Evolutionary conservation across 805 yeast genomes (phyloP).

Genomic region (Diddensiella transvaalensis): DNA sequence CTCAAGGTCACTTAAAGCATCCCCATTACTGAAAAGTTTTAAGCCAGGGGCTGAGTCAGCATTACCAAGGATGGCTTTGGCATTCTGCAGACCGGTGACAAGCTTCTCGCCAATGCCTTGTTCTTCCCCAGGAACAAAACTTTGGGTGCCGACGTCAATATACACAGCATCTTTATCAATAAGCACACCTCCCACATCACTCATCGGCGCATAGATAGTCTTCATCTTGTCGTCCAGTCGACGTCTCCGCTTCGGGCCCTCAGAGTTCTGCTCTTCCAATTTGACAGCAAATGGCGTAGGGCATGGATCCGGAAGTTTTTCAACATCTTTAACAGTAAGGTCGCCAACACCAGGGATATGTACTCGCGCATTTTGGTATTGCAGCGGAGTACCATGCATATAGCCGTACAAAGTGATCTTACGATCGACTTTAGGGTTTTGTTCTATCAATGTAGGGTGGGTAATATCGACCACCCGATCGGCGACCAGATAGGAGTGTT

Average conservation of each 20-base stretch:
- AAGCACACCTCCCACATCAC: slow-evolving; percentile 97
- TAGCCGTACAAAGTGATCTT: slow-evolving; percentile 91
- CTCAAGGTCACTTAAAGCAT: slow-evolving; percentile 44
- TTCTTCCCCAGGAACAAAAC: slow-evolving; percentile 60
- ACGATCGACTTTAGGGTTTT: slow-evolving; percentile 80
- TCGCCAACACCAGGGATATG: slow-evolving; percentile 98
- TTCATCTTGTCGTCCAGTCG: slow-evolving; percentile 92
- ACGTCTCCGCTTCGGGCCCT: slow-evolving; percentile 58
- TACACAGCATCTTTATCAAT: slow-evolving; percentile 98
- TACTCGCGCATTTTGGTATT: slow-evolving; percentile 63
- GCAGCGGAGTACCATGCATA: slow-evolving; percentile 87
- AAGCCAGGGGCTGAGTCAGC: slow-evolving; percentile 64
- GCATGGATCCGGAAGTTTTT: slow-evolving; percentile 95
- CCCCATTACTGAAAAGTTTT: slow-evolving; percentile 65
- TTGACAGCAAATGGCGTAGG: slow-evolving; percentile 95
- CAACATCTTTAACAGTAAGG: slow-evolving; percentile 66
- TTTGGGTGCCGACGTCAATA: slow-evolving; percentile 64
- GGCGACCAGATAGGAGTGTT: slow-evolving; percentile 89
- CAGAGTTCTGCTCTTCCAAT: slow-evolving; percentile 59
- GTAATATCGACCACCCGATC: slow-evolving; percentile 93
- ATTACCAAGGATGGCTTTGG: slow-evolving; percentile 55
- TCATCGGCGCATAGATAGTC: slow-evolving; percentile 97
- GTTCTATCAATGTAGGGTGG: slow-evolving; percentile 78
- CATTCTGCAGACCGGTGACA: slow-evolving; percentile 77
- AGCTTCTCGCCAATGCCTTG: slow-evolving; percentile 82